Base-by-base conservation (phyloP, 768 basidiomycete species). In the Royoungia palumana region DNA sequence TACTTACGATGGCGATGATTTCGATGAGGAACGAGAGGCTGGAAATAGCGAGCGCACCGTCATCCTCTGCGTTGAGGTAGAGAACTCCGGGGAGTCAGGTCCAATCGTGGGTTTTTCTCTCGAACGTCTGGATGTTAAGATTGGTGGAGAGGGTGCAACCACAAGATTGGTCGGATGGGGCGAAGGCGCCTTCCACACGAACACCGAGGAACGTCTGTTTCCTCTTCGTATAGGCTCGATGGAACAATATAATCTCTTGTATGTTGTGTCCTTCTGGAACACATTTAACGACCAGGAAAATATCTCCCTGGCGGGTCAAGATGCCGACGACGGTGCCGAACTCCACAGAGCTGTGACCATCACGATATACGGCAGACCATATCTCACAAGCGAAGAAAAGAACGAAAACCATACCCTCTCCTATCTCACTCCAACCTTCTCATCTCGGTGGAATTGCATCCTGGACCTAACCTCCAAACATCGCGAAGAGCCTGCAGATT, bases 51-150 rank as follows among this genome's bases (percentile, higher is more conserved):
- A 94, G 64, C 77, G 85, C 40, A 90, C 89, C 0, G 83, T 94
- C 20, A 83, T 94, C 6, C 79, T 96, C n/a, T 93, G 88, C 50
- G 83, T 96, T 5, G 94, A 96, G 59, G 75, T 96, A 37, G 91
- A 94, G 67, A 92, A 94, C 59, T 78, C 84, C 2, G 82, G 84
- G 13, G 85, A 86, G 16, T 74, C 79, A 3, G 78, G 77, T 4
- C 62, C 74, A 25, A 69, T 72, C 6, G 76, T 84, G 40, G 83
- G 83, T 1, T 94, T 93, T 61, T 73, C 81, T 46, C 79, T 96
- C 1, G 87, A 92, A 60, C 78, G 72, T 40, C 81, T 94, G 5
- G 79, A 84, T 13, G 84, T 96, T 6, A 76, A 74, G 25, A 81
- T 96, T 34, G 81, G 87, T 21, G 90, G 90, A 5, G 77, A 79